Evolutionary conservation across 768 basidiomycete genomes (phyloP).

Genomic region (Trametes coccinea): DNA sequence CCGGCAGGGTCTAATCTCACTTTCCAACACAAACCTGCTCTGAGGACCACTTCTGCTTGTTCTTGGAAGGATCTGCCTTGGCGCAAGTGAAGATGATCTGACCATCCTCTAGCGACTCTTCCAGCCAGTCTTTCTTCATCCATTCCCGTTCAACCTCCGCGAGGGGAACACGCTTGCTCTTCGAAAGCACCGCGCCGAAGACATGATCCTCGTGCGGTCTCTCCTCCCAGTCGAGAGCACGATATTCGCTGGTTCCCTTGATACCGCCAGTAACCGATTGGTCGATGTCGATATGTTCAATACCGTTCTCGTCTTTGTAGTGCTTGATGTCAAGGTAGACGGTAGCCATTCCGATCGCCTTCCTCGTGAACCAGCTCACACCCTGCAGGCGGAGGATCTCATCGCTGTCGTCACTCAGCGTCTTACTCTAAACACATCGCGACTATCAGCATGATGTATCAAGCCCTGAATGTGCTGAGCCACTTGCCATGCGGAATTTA

Average conservation of each 20-base stretch:
- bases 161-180: constrained; percentile 31
- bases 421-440: constrained; percentile 55
- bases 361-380: constrained; percentile 70
- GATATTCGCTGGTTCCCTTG: constrained; percentile 53
- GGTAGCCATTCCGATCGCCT: constrained; percentile 53
- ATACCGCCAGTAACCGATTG: constrained; percentile 67
- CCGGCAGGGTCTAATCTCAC: constrained; percentile 17
- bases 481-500: constrained; percentile 59
- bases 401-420: constrained; percentile 61
- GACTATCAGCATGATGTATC: not conserved
- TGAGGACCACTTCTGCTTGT: constrained; percentile 58
- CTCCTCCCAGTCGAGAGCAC: constrained; percentile 58
- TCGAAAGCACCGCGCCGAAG: constrained; percentile 59
- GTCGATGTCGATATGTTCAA: constrained; percentile 67
- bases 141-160: constrained; percentile 36
- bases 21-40: constrained; percentile 49
- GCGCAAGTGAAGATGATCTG: constrained; percentile 40
- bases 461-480: not conserved
- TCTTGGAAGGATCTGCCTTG: constrained; percentile 65
- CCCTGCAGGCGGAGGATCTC: constrained; percentile 70
- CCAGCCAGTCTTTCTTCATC: constrained; percentile 45
- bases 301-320: constrained; percentile 54
- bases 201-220: constrained; percentile 55
- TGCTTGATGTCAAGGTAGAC: constrained; percentile 63
- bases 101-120: constrained; percentile 37